Base-by-base conservation (phyloP, 192 early-diverging fungal species). In the Backusella liffmaniae region DNA sequence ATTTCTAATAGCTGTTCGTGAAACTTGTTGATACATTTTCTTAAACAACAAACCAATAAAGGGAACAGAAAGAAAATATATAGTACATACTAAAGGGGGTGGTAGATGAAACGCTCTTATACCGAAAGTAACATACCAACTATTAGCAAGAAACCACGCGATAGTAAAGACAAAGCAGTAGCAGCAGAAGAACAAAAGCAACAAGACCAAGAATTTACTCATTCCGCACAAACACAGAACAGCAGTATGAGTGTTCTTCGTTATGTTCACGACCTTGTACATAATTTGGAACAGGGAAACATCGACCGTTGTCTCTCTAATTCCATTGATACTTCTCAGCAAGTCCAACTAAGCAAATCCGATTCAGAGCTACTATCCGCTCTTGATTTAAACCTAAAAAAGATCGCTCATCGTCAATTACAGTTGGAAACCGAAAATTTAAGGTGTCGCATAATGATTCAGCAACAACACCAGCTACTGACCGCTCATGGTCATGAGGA, bases 341-440 rank as follows among this genome's bases (percentile, higher is more conserved):
- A 76, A 32, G 66, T 77, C 32, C 72, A 76, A 26, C 72, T 77
- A 4, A 73, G 62, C 49, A 44, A 68, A 72, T 44, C 35, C 13
- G 21, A 62, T 35, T 32, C 69, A 18, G 69, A 65, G 12, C 56
- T 80, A 51, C 15, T 71, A 5, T 56, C 44, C 15, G 21, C 23
- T 5, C 56, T 82, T 41, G 80, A 78, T 37, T 1, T 59, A 37
- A 70, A 71, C 34, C 34, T 78, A 9, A 78, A 78, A 49, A 59
- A 75, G 3, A 78, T 78, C 13, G 77, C 74, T 12, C 77, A 78
- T 16, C 77, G 77, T 34, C 77, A 78, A 74, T 34, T 78, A 8
- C 76, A 73, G n/a, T 21, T 78, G 16, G 80, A 78, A 65, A 78
- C 76, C 23, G 80, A 78, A 68, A 82, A 78, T 65, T 53, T 78